These are phyloP conservation scores for Solanum ossicruentum DNA, from an alignment of 257 asterid species.

Conservation along the genomic window DNA sequence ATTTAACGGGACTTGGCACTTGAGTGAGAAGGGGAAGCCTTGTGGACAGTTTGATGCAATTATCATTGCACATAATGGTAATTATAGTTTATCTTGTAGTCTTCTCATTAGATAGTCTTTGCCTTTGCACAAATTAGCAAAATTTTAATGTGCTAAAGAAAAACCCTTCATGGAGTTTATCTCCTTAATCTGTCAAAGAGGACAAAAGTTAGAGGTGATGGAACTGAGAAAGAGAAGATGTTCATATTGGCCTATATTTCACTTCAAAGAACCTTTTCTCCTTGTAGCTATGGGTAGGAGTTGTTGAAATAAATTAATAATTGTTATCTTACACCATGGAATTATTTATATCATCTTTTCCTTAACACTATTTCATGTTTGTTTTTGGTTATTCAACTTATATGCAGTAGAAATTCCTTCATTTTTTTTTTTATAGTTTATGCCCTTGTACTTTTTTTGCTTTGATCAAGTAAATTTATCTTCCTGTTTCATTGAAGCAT, in stretches of 20 bases:
- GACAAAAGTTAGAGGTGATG: neutral
- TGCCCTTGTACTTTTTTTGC: neutral
- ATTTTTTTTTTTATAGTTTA: neutral
- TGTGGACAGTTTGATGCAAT: conserved; percentile 83
- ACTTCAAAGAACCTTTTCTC: neutral
- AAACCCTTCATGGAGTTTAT: neutral
- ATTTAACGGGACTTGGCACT: conserved; percentile 74
- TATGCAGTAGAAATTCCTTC: neutral
- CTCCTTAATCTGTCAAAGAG: neutral
- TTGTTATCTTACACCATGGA: neutral
- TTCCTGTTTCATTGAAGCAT: neutral
- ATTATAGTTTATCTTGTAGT: conserved; percentile 4
- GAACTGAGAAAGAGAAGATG: neutral
- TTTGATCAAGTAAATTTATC: neutral
- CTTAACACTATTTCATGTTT: neutral
- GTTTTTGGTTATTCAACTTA: neutral
- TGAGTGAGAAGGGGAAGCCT: conserved; percentile 77
- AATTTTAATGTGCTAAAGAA: neutral
- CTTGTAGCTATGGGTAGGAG: neutral
- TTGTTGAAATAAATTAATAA: neutral
- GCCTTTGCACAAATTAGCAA: neutral
- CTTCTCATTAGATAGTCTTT: neutral
- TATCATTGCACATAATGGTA: conserved; percentile 94
- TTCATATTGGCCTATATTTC: neutral
- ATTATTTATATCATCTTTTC: neutral